A percentile compares a stretch with the other conserved stretches of the same genome.
phyloP scores from a whole-genome alignment of 1,284 basidiomycete genomes.

The Pyrrhoderma lamaoense region DNA sequence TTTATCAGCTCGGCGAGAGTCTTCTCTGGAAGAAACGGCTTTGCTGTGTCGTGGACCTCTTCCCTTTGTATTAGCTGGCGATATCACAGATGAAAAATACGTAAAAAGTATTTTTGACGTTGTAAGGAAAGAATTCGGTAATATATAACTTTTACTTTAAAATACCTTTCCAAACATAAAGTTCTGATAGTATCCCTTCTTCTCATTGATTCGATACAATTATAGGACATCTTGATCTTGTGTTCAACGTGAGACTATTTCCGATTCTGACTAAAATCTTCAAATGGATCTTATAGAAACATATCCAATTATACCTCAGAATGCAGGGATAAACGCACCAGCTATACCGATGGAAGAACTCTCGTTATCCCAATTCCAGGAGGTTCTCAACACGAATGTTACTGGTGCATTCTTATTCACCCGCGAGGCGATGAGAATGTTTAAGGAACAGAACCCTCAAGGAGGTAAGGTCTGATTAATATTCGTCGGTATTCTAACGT shows the following conservation, averaged over 20 bases:
- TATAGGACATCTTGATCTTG: constrained; percentile 63
- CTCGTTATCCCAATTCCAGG: constrained; percentile 52
- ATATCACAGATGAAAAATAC: constrained; percentile 54
- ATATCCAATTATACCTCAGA: constrained; percentile 40
- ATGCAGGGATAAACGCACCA: constrained; percentile 54
- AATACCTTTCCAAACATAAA: too few species aligned
- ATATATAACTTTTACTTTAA: not conserved
- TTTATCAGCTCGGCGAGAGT: constrained; percentile 47
- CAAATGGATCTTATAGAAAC: not conserved
- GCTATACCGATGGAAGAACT: constrained; percentile 56
- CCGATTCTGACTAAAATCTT: too few species aligned
- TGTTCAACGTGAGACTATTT: constrained; percentile 70
- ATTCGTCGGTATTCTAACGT: too few species aligned
- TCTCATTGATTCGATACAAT: not conserved
- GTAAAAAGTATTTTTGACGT: constrained; percentile 53
- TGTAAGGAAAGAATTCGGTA: constrained; percentile 53
- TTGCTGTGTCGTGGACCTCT: constrained; percentile 36
- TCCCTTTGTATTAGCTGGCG: constrained; percentile 47
- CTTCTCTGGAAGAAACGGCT: constrained; percentile 53
- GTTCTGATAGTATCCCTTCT: not conserved
- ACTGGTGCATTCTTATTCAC: constrained; percentile 70
- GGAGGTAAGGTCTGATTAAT: constrained; percentile 42
- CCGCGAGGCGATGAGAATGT: constrained; percentile 64
- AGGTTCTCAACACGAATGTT: constrained; percentile 65
- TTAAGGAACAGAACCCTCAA: constrained; percentile 64